These are phyloP conservation scores for Lonicera japonica DNA, from an alignment of 129 eudicot species.

Conservation along the genomic window DNA sequence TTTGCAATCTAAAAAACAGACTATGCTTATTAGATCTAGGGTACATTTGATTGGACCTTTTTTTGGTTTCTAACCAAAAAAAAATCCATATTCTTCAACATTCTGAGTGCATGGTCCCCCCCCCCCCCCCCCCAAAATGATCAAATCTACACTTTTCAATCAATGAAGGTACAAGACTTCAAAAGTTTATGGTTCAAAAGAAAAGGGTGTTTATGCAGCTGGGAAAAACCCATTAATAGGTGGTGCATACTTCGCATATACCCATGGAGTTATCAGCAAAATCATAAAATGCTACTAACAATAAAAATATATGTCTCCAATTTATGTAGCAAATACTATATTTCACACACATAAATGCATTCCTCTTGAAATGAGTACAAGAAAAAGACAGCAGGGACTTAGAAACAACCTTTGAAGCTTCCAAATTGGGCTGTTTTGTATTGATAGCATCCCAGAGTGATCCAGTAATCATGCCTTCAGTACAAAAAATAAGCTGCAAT, in stretches of 20 bases:
- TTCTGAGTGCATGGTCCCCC: too few species aligned
- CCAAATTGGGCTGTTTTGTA: conserved; percentile 65
- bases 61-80: too few species aligned
- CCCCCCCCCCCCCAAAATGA: too few species aligned
- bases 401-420: conserved; percentile 51
- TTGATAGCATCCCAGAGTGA: conserved; percentile 94
- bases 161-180: background rate
- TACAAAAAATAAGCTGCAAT: conserved; percentile 69
- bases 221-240: background rate
- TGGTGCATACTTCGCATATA: background rate
- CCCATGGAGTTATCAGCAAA: background rate
- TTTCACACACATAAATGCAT: background rate
- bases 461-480: conserved; percentile 69
- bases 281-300: background rate
- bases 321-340: background rate
- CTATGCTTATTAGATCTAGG: background rate
- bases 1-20: conserved; percentile 47
- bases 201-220: background rate
- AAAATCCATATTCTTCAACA: too few species aligned
- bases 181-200: background rate
- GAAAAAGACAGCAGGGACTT: background rate
- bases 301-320: background rate
- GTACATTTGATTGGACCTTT: too few species aligned
- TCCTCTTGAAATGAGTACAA: background rate
- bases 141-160: background rate